Evolutionary conservation across 2,329 filamentous ascomycete genomes (phyloP), one percentile per base, ranked within the genome.

Genomic region (Dothidotthia symphoricarpi): DNA sequence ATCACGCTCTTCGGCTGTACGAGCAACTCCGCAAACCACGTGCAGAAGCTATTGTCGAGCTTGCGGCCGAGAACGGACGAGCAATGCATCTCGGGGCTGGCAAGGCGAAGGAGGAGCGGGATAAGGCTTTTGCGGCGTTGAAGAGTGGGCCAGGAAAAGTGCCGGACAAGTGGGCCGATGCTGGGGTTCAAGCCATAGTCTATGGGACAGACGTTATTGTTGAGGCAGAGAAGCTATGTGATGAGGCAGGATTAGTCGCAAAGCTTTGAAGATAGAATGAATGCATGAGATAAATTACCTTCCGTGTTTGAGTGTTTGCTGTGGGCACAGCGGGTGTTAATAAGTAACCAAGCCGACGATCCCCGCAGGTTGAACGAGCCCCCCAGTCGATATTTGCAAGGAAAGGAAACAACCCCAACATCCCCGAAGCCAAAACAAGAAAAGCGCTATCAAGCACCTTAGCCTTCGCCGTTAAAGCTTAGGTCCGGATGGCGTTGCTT

Each of bases 31-130:
- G 80, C 3, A 79, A 79, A 58, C 69, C 73, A 14, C 68, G 80
- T 1, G 77, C 78, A 0, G 77, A 81, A 55, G 67, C 70, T 1
- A 64, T 81, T 4, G 77, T 81, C 0, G 75, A 78, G 29, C 58
- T 81, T 27, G 78, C 78, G 0, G 76, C 77, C 1, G 74, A 75
- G 13, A 75, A 67, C 26, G 77, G 78, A 3, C 61, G 74, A 16
- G 69, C 68, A 1, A 59, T 82, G 63, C 78, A 81, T 63, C 57
- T 82, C 15, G 77, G 77, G 2, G 73, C 77, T 4, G 78, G 78
- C 4, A 74, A 72, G 25, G 78, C 76, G 6, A 79, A 81, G 64
- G 75, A 77, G 51, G 75, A 80, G 59, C 65, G 78, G 4, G 78
- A 82, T 47, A 73, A 69, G 57, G 68, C 74, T 34, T 81, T 81